Evolutionary conservation across 1,139 yeast species (phyloP).

Genomic region (Cylindricascospora bacillispora): DNA sequence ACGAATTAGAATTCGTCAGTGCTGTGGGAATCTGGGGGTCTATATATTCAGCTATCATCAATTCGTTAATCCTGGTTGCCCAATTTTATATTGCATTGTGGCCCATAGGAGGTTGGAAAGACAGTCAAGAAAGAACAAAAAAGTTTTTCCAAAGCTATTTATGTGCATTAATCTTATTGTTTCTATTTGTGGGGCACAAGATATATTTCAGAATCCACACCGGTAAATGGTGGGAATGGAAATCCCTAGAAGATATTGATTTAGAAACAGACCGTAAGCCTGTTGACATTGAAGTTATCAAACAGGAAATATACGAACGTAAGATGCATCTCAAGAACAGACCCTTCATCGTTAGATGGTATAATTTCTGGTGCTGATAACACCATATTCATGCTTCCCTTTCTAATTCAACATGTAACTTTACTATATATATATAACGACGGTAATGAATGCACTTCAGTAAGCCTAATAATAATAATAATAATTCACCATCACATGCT

Average conservation of each 20-base stretch:
- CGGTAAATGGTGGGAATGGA: slow-evolving; percentile 28
- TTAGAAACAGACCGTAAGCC: slow-evolving; percentile 38
- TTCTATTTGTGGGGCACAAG: slow-evolving; percentile 38
- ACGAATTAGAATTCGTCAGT: slow-evolving; percentile 57
- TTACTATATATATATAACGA: no score
- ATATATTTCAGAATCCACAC: slow-evolving; percentile 33
- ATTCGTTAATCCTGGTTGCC: slow-evolving; percentile 51
- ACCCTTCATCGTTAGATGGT: slow-evolving; percentile 27
- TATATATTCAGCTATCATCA: slow-evolving; percentile 44
- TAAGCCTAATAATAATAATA: no score
- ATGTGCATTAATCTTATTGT: slow-evolving; percentile 36
- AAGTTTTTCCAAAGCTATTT: slow-evolving; percentile 39
- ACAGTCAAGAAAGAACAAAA: slow-evolving; percentile 31
- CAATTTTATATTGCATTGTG: slow-evolving; percentile 78
- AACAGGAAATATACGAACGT: slow-evolving; percentile 17
- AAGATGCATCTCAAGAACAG: slow-evolving; percentile 12
- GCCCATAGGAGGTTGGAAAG: slow-evolving; percentile 71
- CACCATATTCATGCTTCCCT: no score
- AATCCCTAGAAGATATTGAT: slow-evolving; percentile 34
- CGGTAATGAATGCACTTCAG: no score
- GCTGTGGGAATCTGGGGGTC: slow-evolving; percentile 65
- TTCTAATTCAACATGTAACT: no score
- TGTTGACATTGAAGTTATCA: slow-evolving; percentile 29
- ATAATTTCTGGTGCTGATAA: slow-evolving; percentile 36
- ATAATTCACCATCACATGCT: no score